These are phyloP conservation scores for Lantana camara DNA, from an alignment of 257 asterid genomes.

Conservation along the genomic window DNA sequence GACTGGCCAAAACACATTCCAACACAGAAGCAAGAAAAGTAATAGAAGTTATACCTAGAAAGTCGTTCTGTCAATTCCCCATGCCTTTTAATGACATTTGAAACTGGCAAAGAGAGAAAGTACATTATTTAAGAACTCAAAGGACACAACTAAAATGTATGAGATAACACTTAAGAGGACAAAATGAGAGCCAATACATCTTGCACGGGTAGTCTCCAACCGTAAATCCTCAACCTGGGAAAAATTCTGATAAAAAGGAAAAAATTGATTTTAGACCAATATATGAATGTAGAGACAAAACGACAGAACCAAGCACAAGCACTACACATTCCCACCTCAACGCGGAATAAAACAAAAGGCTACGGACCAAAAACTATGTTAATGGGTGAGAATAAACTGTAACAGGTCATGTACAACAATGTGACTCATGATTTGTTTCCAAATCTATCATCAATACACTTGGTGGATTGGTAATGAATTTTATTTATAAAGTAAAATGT, in stretches of 20 bases:
- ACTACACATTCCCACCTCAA: background rate
- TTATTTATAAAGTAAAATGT: background rate
- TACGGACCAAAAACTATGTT: background rate
- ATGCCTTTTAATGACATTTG: slow-evolving; percentile 83
- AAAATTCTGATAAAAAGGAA: slow-evolving; percentile 42
- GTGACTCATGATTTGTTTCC: background rate
- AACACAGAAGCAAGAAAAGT: background rate
- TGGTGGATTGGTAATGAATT: background rate
- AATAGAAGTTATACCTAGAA: slow-evolving; percentile 60
- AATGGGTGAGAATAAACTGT: background rate
- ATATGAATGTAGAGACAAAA: slow-evolving; percentile 11
- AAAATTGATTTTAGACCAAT: slow-evolving; percentile 11
- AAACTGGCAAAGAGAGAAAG: slow-evolving; percentile 52
- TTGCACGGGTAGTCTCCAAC: slow-evolving; percentile 69
- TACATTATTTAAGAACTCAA: slow-evolving; percentile 6
- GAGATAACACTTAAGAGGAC: slow-evolving; percentile 23
- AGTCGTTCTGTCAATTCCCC: slow-evolving; percentile 85
- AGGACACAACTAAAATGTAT: background rate
- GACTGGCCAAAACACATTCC: background rate
- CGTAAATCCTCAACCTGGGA: slow-evolving; percentile 57
- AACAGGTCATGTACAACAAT: background rate
- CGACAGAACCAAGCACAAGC: background rate
- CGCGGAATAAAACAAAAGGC: background rate
- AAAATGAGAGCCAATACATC: slow-evolving; percentile 45
- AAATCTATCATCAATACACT: background rate